Conservation (phyloP, 140 eudicot genomes). For the Bidens hawaiensis region DNA sequence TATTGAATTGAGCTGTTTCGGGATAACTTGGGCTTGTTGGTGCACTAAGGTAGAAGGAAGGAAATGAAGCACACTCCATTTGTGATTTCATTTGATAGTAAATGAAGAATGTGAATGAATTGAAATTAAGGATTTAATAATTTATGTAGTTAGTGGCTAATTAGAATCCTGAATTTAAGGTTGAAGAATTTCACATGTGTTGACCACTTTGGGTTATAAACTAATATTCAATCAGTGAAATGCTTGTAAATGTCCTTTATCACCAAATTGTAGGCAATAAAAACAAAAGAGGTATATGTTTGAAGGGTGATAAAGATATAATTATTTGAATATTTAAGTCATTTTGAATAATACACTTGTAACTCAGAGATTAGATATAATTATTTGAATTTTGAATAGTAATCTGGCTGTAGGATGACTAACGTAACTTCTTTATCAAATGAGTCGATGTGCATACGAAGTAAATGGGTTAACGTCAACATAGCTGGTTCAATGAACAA, state of each 20-base stretch:
- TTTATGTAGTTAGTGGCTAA: conserved; percentile 28
- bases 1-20: conserved; percentile 31
- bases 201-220: conserved; percentile 33
- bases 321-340: not conserved
- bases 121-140: conserved; percentile 17
- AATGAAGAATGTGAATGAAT: not conserved
- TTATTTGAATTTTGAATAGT: not conserved
- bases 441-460: not conserved
- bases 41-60: conserved; percentile 42
- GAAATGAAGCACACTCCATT: conserved; percentile 26
- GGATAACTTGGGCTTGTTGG: conserved; percentile 35
- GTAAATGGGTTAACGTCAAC: too few species aligned
- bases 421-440: not conserved
- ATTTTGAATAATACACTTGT: not conserved
- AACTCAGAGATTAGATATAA: not conserved
- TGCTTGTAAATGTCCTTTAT: conserved; percentile 38
- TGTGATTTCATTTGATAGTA: not conserved
- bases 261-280: conserved; percentile 9
- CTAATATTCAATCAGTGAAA: conserved; percentile 33
- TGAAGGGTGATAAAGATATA: not conserved
- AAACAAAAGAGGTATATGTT: conserved; percentile 13
- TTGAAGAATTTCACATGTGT: conserved; percentile 35
- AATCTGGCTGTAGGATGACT: not conserved
- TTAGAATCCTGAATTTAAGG: conserved; percentile 44
- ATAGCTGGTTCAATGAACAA: too few species aligned